A percentile compares a stretch with the other conserved stretches of the same genome.
phyloP scores from a whole-genome alignment of 257 asterid species.

The Apocynum venetum region DNA sequence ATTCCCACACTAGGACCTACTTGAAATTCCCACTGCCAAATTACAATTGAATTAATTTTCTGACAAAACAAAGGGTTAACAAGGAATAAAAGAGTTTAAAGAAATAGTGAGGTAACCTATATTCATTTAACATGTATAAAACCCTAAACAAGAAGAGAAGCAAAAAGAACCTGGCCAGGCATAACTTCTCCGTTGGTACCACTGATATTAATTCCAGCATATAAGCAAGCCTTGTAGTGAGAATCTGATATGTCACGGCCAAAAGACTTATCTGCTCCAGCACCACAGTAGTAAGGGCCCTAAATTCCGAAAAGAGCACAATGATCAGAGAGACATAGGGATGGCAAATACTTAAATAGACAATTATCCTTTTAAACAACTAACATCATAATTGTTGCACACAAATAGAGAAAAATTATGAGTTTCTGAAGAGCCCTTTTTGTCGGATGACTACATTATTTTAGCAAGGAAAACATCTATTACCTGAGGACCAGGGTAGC shows the following conservation, averaged over 20 bases:
- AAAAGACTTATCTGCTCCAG: constrained; percentile 93
- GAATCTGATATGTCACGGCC: constrained; percentile 98
- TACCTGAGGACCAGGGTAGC: constrained; percentile 99
- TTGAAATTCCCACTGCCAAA: constrained; percentile 95
- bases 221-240: constrained; percentile 95
- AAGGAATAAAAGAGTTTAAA: background rate
- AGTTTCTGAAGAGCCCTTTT: background rate
- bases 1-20: constrained; percentile 97
- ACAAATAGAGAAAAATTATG: background rate
- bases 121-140: background rate
- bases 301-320: constrained; percentile 27
- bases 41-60: constrained; percentile 6
- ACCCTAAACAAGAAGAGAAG: background rate
- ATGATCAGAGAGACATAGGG: constrained; percentile 1
- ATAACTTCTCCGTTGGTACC: constrained; percentile 98
- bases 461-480: background rate
- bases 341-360: background rate
- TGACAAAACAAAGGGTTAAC: background rate
- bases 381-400: background rate
- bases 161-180: constrained; percentile 84
- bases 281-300: constrained; percentile 98
- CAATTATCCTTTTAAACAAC: background rate
- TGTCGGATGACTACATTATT: background rate
- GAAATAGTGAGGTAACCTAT: background rate
- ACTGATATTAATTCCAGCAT: constrained; percentile 95